Conservation (phyloP, 768 basidiomycete species). For the Exsudoporus frostii region DNA sequence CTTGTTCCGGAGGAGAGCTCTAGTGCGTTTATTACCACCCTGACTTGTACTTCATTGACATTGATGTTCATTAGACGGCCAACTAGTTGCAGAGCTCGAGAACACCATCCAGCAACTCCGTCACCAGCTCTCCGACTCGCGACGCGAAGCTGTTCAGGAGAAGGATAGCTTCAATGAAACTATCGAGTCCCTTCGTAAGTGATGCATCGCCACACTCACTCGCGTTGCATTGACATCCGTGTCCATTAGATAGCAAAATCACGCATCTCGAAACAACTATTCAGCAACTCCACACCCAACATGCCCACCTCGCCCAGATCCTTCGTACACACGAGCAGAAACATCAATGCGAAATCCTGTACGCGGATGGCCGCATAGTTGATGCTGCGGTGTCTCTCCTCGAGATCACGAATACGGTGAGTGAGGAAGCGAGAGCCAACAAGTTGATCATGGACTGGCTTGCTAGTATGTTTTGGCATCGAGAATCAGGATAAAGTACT, state of each 20-base stretch:
- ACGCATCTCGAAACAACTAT: neutral
- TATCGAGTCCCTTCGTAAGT: neutral
- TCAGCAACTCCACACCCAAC: neutral
- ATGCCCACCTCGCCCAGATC: neutral
- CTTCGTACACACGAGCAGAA: neutral
- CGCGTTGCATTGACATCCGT: neutral
- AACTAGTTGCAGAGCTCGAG: neutral
- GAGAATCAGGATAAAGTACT: neutral
- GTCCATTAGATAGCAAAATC: neutral
- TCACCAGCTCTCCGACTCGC: neutral
- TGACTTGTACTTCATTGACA: neutral
- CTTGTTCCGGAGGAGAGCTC: neutral
- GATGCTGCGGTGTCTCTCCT: neutral
- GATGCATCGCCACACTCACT: neutral
- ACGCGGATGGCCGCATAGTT: neutral
- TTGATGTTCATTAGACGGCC: neutral
- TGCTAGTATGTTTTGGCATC: neutral
- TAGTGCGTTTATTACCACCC: neutral
- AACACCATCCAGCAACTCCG: neutral
- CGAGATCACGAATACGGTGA: neutral
- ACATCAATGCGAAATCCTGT: slow-evolving; percentile 6
- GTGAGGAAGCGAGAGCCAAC: neutral
- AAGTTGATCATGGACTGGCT: neutral
- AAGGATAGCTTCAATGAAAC: neutral
- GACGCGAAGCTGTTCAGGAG: neutral